Percentiles rank a stretch among this genome's conserved stretches.
Conservation (phyloP, 106 monocot genomes). For the Gastrodia elata region DNA sequence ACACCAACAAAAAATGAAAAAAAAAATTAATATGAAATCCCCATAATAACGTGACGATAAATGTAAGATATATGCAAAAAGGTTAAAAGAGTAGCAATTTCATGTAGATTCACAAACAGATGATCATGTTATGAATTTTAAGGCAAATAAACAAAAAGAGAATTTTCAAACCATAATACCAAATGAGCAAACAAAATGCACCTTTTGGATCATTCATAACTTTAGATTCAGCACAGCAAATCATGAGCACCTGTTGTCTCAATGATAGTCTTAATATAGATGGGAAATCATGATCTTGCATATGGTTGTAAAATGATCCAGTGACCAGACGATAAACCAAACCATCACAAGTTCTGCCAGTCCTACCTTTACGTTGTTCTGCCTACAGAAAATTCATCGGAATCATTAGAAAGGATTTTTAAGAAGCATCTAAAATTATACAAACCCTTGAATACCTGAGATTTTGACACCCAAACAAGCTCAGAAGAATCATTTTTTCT, state of each 20-base stretch:
- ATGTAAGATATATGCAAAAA: neutral
- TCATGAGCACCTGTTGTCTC: conserved; percentile 62
- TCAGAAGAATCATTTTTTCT: conserved; percentile 53
- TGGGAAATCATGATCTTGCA: conserved; percentile 66
- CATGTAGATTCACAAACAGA: neutral
- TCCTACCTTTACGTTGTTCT: conserved; percentile 81
- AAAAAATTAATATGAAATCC: neutral
- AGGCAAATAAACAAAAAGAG: neutral
- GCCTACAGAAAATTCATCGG: conserved; percentile 30
- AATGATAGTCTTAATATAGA: conserved; percentile 76
- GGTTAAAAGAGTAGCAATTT: neutral
- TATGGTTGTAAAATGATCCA: conserved; percentile 36
- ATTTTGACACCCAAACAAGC: conserved; percentile 85
- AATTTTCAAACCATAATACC: neutral
- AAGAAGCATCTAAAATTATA: neutral
- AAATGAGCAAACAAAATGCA: conserved; percentile 13
- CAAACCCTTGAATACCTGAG: conserved; percentile 48
- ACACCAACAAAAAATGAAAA: neutral
- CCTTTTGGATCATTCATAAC: conserved; percentile 83
- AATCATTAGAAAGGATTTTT: neutral
- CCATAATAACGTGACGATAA: neutral
- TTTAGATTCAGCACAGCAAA: conserved; percentile 76
- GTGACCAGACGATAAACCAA: conserved; percentile 61
- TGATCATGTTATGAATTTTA: neutral
- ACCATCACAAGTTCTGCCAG: conserved; percentile 86